Evolutionary conservation across 176 grass and related monocot species (phyloP).

Genomic region (Themeda triandra): DNA sequence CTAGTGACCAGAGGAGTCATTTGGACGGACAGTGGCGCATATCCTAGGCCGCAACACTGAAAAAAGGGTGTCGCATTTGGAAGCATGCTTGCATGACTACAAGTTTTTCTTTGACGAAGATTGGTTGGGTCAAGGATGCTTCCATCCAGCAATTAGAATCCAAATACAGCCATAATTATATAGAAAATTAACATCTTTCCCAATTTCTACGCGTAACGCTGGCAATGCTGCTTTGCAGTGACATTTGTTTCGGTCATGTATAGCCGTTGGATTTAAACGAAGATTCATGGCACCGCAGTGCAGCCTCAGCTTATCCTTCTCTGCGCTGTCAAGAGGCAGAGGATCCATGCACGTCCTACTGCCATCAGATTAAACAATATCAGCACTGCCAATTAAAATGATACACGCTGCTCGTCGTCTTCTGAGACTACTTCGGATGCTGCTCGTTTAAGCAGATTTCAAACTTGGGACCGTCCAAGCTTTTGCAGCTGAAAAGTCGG

Average conservation of each 20-base stretch:
- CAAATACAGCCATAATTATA: background rate
- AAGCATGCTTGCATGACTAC: background rate
- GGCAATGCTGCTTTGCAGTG: background rate
- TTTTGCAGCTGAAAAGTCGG: constrained; percentile 1
- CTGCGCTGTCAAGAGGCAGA: background rate
- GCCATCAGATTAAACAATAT: background rate
- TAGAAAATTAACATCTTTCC: background rate
- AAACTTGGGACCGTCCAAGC: constrained; percentile 6
- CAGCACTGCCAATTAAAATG: background rate
- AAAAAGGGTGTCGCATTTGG: background rate
- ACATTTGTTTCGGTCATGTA: background rate
- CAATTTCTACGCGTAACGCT: background rate
- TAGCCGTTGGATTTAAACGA: background rate
- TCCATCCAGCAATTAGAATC: background rate
- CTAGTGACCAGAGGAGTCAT: background rate
- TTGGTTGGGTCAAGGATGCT: background rate
- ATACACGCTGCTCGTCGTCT: background rate
- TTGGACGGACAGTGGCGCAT: too few species aligned
- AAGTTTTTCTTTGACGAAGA: background rate
- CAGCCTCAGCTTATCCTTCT: background rate
- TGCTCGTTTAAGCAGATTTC: constrained; percentile 13
- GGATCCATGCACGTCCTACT: background rate
- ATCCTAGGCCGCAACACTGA: background rate
- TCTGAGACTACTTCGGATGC: background rate
- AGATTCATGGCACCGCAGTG: background rate